Conservation (phyloP, 345 rosid genomes). For the Mercurialis annua region DNA sequence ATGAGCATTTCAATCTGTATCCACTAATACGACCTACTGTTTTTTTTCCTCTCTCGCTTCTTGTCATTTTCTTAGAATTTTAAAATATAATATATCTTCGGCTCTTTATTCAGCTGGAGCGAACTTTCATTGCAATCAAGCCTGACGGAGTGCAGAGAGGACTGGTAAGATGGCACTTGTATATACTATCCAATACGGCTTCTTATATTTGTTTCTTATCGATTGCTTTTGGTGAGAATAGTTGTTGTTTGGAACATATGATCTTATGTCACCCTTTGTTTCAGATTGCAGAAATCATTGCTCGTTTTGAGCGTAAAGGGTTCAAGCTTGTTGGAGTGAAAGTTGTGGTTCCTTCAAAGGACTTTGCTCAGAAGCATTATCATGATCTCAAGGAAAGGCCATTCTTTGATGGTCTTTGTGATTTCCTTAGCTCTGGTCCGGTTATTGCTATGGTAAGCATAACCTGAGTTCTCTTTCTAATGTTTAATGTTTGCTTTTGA, state of each 20-base stretch:
- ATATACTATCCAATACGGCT: neutral
- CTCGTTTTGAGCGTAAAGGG: constrained; percentile 96
- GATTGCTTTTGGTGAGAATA: neutral
- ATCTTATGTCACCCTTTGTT: constrained; percentile 3
- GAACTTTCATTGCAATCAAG: constrained; percentile 96
- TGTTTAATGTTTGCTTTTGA: neutral
- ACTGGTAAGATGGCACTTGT: constrained; percentile 49
- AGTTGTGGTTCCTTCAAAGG: constrained; percentile 72
- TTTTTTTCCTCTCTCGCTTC: neutral
- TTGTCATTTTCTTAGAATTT: constrained; percentile 2
- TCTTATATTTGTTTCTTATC: constrained; percentile 2
- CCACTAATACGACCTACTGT: neutral
- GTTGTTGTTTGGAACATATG: neutral
- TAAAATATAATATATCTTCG: neutral
- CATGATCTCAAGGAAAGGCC: constrained; percentile 94
- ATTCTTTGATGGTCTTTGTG: constrained; percentile 86
- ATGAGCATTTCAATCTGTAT: neutral
- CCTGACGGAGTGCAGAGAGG: constrained; percentile 99
- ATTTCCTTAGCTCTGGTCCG: constrained; percentile 99
- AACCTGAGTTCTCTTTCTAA: constrained; percentile 4
- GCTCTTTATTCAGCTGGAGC: constrained; percentile 57
- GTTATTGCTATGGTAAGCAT: constrained; percentile 82
- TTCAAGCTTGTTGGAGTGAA: constrained; percentile 95
- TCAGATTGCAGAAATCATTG: constrained; percentile 81
- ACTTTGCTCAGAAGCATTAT: constrained; percentile 84